Percentiles rank a stretch among this genome's conserved stretches.
phyloP scores from a whole-genome alignment of 805 yeast genomes.

The Wickerhamiella sergipiensis region DNA sequence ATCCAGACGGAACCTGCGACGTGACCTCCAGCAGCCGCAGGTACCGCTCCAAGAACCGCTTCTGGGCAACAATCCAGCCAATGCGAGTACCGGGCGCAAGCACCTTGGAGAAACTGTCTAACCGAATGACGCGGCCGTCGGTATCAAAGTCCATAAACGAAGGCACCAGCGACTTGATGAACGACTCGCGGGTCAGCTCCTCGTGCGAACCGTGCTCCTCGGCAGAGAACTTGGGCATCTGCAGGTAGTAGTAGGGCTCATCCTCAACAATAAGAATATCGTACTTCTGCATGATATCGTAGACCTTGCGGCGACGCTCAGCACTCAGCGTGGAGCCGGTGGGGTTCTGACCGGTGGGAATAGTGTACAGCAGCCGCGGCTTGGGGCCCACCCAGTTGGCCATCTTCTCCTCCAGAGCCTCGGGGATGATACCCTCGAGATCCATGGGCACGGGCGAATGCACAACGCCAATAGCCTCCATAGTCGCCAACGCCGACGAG shows the following conservation, averaged over 20 bases:
- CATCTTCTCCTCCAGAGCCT: constrained; percentile 45
- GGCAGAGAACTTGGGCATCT: constrained; percentile 61
- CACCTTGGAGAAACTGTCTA: constrained; percentile 84
- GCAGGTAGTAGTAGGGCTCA: constrained; percentile 95
- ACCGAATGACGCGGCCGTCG: constrained; percentile 81
- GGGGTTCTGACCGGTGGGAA: constrained; percentile 96
- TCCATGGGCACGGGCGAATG: constrained; percentile 71
- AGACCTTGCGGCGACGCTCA: constrained; percentile 67
- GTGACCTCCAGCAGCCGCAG: constrained; percentile 67
- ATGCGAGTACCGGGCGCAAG: constrained; percentile 82
- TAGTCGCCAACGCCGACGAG: constrained; percentile 74
- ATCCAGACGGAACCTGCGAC: constrained; percentile 70
- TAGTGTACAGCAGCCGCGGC: constrained; percentile 81
- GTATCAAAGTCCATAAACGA: constrained; percentile 63
- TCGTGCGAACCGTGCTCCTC: constrained; percentile 13
- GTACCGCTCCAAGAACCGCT: constrained; percentile 45
- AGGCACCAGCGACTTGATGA: constrained; percentile 52
- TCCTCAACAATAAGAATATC: constrained; percentile 84
- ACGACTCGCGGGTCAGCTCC: constrained; percentile 42
- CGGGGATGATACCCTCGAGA: constrained; percentile 63
- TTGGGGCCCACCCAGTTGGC: constrained; percentile 55
- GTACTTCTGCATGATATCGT: constrained; percentile 67
- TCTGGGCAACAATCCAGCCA: constrained; percentile 81
- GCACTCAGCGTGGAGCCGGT: constrained; percentile 74
- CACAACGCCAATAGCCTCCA: constrained; percentile 54